These are phyloP conservation scores for Tulasnella calospora DNA, from an alignment of 768 basidiomycete species.

Conservation along the genomic window DNA sequence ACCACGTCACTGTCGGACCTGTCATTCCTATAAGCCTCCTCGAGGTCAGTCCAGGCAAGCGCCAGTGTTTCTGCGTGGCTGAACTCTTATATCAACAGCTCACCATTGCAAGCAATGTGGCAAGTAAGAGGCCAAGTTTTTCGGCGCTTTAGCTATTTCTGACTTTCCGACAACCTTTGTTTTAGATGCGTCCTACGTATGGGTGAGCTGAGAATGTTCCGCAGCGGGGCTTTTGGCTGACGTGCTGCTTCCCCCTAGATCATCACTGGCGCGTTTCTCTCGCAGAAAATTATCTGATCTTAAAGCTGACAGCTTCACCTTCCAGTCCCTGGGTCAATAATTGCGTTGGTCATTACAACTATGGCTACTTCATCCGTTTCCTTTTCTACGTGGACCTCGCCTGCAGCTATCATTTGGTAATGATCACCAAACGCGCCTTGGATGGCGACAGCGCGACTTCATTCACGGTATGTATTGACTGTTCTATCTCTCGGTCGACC, in stretches of 20 bases:
- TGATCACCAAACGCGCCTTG: conserved; percentile 67
- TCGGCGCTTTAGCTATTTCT: not conserved
- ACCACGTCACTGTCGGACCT: conserved; percentile 82
- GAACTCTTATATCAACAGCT: conserved; percentile 37
- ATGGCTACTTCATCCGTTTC: conserved; percentile 68
- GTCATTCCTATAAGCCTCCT: conserved; percentile 79
- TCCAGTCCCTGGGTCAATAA: conserved; percentile 84
- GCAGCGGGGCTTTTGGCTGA: not conserved
- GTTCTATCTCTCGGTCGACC: not conserved
- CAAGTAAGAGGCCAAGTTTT: conserved; percentile 45
- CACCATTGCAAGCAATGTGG: conserved; percentile 92
- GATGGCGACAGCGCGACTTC: conserved; percentile 37
- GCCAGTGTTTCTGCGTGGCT: conserved; percentile 24
- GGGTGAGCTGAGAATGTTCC: conserved; percentile 48
- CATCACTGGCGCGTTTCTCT: conserved; percentile 56
- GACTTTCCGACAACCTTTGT: not conserved
- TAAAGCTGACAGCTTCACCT: not conserved
- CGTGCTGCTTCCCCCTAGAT: conserved; percentile 43
- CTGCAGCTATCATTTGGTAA: conserved; percentile 77
- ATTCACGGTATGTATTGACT: conserved; percentile 14
- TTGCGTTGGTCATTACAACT: conserved; percentile 89
- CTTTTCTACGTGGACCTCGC: conserved; percentile 89
- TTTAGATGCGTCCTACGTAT: conserved; percentile 79
- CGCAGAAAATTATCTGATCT: not conserved
- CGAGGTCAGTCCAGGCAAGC: conserved; percentile 37